Evolutionary conservation across 768 basidiomycete species (phyloP), one percentile per base, ranked within the genome.

Genomic region (Tricholoma hemisulphureum): DNA sequence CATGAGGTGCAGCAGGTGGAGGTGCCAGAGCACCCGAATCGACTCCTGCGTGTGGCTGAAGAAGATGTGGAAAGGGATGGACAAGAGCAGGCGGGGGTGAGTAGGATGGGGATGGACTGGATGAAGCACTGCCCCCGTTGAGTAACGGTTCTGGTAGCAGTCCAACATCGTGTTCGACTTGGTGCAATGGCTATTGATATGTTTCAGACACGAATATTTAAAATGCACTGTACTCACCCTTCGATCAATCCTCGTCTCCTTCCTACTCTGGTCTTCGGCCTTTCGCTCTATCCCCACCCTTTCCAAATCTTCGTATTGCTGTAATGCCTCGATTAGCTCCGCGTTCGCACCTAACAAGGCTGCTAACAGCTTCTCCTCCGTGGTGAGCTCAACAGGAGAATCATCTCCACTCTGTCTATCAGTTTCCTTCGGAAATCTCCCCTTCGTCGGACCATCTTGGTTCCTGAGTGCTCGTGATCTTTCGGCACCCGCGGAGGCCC

Each of bases 401-500:
- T 77, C 74, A 57, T 73, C 67, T 53, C 63, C 63, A n/a, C n/a
- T 18, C 26, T 18, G 26, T 8, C 16, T 24, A 49, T 29, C 26
- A 9, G 16, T 9, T n/a, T 49, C 46, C 4, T 29, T 29, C 4
- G 28, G 26, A 29, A 18, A 29, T 58, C 69, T 63, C 56, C 53
- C 62, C 18, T 51, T 57, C 5, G 21, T 39, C n/a, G 56, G 28
- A 21, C 60, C 63, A 49, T 59, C 63, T 18, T 66, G 65, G 35
- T 73, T 67, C 50, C 67, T 69, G 10, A 67, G 60, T 61, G 66
- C 63, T 31, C 89, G 79, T 7, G 89, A 88, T 46, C 83, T 83
- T 63, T 89, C 88, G 1, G 93, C 93, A 13, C 87, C 83, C 1
- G 92, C 86, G 20, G 86, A 82, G 3, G 95, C 95, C 94, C 95